Conservation (phyloP, 1,284 basidiomycete genomes). For the Laetiporus sulphureus region DNA sequence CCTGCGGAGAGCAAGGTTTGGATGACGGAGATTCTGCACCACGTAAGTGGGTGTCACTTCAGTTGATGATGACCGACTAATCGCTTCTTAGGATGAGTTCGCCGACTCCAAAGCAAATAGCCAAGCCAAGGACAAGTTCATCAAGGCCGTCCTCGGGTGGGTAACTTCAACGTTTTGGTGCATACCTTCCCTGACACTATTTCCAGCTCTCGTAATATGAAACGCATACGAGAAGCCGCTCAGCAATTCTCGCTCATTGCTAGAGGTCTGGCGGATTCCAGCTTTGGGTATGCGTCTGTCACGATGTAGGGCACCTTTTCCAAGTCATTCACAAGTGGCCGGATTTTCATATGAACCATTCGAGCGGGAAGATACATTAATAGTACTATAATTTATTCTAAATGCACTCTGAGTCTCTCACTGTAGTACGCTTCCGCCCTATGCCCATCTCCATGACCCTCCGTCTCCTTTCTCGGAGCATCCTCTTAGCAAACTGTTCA, state of each 20-base stretch:
- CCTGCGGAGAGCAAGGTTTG: slow-evolving; percentile 52
- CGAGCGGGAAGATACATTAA: too few relatives aligned
- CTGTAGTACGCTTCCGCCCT: neutral
- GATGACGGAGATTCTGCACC: slow-evolving; percentile 66
- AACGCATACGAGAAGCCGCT: slow-evolving; percentile 63
- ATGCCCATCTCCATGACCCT: slow-evolving; percentile 17
- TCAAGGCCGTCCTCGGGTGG: slow-evolving; percentile 68
- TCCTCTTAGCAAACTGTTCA: slow-evolving; percentile 29
- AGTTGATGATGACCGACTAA: neutral
- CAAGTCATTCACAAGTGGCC: too few relatives aligned
- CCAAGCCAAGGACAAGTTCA: slow-evolving; percentile 73
- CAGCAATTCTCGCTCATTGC: slow-evolving; percentile 72
- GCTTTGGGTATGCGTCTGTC: slow-evolving; percentile 59
- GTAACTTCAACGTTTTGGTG: slow-evolving; percentile 12
- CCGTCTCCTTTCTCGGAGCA: slow-evolving; percentile 29
- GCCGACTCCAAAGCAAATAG: slow-evolving; percentile 52
- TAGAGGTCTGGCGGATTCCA: slow-evolving; percentile 68
- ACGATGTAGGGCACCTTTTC: slow-evolving; percentile 30
- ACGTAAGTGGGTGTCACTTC: slow-evolving; percentile 39
- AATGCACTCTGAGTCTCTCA: too few relatives aligned
- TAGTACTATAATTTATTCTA: too few relatives aligned
- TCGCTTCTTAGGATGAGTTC: slow-evolving; percentile 49
- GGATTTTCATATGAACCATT: too few relatives aligned
- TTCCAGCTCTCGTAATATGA: slow-evolving; percentile 53
- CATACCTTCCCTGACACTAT: slow-evolving; percentile 2